Base-by-base conservation (phyloP, 192 early-diverging fungal species). In the Backusella sp. region DNA sequence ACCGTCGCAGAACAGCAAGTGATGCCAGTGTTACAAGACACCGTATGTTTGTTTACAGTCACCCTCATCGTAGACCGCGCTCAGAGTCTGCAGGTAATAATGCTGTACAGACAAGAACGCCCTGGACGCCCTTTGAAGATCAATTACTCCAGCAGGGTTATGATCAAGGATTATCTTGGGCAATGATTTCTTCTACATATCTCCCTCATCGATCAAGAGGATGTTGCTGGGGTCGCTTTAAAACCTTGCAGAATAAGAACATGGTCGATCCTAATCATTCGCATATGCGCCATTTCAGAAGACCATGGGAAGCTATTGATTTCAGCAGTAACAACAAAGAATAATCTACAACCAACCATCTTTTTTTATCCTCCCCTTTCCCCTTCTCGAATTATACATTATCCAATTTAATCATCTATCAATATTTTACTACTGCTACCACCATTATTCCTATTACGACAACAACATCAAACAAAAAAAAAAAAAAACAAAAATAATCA, bases 81-180 rank as follows among this genome's bases (percentile, higher is more conserved):
- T 52, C 53, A 59, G 46, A 52, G 21, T 59, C 49, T 59, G 12
- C 46, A 53, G 56, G 56, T 28, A 73, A 59, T 36, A 59, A 37
- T 11, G 1, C 44, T 32, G 46, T 59, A 49, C 76, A 77, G 39
- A 77, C 76, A 35, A 53, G 76, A 77, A 65, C 70, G 6, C 76
- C 76, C 28, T 77, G 76, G 76, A 65, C 70, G 26, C 70, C 76
- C 15, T 70, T 72, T 36, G 76, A 77, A 72, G 76, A 77, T 66
- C 70, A 77, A 21, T 53, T 77, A 30, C 52, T 77, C 17, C 76
- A 71, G 26, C 69, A 77, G 72, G 76, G 76, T 23, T 77, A 77
- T 65, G 70, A 77, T 30, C 76, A 77, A 72, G 76, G 76, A 49
- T 30, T 77, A n/a, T 77, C 76, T 66, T 77, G 76, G 76, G 70